These are phyloP conservation scores for Prunus salicina DNA, from an alignment of 306 rosid species.

Conservation along the genomic window DNA sequence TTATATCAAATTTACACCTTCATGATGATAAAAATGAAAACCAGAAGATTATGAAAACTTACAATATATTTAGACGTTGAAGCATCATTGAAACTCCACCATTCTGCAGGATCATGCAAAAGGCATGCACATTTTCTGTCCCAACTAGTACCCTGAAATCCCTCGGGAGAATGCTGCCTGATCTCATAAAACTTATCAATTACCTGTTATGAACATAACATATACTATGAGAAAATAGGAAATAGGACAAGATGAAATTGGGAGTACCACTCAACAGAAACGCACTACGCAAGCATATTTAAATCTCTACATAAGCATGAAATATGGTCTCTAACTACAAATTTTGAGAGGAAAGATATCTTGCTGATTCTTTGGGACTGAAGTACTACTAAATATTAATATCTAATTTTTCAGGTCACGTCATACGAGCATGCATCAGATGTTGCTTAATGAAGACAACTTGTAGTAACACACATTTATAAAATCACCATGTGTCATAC, in stretches of 20 bases:
- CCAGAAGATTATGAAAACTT: constrained; percentile 41
- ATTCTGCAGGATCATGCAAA: constrained; percentile 67
- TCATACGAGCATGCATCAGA: background rate
- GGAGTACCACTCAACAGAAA: background rate
- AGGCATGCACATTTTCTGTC: constrained; percentile 70
- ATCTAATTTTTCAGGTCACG: background rate
- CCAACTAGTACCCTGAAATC: constrained; percentile 56
- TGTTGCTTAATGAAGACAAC: background rate
- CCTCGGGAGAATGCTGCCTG: constrained; percentile 51
- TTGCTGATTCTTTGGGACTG: background rate
- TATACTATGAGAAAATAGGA: constrained; percentile 3
- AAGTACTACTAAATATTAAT: background rate
- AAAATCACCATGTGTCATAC: background rate
- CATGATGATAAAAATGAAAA: background rate
- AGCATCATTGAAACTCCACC: constrained; percentile 81
- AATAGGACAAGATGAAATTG: background rate
- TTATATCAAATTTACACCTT: background rate
- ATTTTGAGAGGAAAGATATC: background rate
- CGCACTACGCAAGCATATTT: background rate
- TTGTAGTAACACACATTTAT: background rate
- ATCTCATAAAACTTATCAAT: constrained; percentile 74
- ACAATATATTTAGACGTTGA: constrained; percentile 80
- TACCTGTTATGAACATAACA: constrained; percentile 51
- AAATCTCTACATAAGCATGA: background rate
- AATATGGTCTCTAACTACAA: background rate